Base-by-base conservation (phyloP, 352 stramenopile genomes). In the Phytophthora boehmeriae region DNA sequence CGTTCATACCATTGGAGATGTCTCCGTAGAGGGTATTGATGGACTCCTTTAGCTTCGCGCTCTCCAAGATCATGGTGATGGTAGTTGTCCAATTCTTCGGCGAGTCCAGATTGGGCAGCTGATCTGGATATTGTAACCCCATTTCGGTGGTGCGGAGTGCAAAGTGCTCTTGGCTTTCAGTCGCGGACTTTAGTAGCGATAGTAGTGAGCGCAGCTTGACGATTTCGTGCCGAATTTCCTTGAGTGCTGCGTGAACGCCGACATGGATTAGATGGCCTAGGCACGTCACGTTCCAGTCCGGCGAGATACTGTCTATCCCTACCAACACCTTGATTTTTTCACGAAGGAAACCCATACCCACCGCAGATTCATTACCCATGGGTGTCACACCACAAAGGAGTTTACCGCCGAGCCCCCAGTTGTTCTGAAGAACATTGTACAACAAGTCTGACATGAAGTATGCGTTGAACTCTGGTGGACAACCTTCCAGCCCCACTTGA, bases 391-490 rank as follows among this genome's bases (percentile, higher is more conserved):
- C 83, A 19, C 83, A 92, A 5, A 92, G 64, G 49, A 92, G 51
- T 53, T 88, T 90, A 56, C 69, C 89, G 45, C 78, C 80, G 30
- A 90, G 73, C 14, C 78, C 80, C 83, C 83, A 92, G 42, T 88
- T 90, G 55, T 84, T 87, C 59, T 92, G 83, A 53, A 92, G 69
- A 49, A 92, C 76, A 57, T 87, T 89, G 71, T 88, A 92, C 23
- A 92, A 66, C 66, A 92, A 64, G 48, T 92, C 83, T 50, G 83
- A 87, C 66, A 92, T 77, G 55, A 90, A 90, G 62, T 90, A 92
- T 16, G 80, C 74, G 53, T 79, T 90, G 58, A 85, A 88, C 25
- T 90, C 81, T 25, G 70, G 58, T 25, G 83, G 79, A 52, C 78
- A 92, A 14, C 79, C 75, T 73, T 92, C 83, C 8, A 92, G 71